Percentiles rank a stretch among this genome's conserved stretches.
Conservation (phyloP, 495 filamentous ascomycete species). For the Amniculicola lignicola region DNA sequence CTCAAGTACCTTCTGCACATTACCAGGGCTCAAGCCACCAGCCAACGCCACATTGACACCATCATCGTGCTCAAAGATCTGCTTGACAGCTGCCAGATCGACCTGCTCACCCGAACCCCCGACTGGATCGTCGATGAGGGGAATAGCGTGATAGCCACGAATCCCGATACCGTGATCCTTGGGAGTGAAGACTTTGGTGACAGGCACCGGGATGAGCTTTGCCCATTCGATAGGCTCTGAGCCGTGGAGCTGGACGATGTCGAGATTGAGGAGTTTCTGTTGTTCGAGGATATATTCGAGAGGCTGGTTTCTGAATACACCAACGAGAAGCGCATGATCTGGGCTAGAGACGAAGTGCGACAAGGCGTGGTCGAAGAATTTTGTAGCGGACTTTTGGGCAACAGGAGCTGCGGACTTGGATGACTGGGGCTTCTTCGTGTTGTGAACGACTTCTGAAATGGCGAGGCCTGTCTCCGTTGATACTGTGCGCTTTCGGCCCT, state of each 20-base stretch:
- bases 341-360: constrained; percentile 49
- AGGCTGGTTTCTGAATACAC: constrained; percentile 91
- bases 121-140: constrained; percentile 78
- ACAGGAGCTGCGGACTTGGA: neutral
- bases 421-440: constrained; percentile 39
- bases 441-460: constrained; percentile 76
- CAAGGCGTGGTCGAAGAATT: constrained; percentile 63
- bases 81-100: constrained; percentile 62
- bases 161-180: constrained; percentile 65
- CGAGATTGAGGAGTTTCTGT: constrained; percentile 72
- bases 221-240: constrained; percentile 92
- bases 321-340: constrained; percentile 74
- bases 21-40: constrained; percentile 74
- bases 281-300: constrained; percentile 73
- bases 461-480: constrained; percentile 69
- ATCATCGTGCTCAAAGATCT: constrained; percentile 58
- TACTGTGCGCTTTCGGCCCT: constrained; percentile 74
- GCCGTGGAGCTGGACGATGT: constrained; percentile 90
- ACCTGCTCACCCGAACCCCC: constrained; percentile 78
- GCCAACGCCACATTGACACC: constrained; percentile 72
- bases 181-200: constrained; percentile 78
- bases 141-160: constrained; percentile 76
- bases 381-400: constrained; percentile 42
- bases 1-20: constrained; percentile 62
- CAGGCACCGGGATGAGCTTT: constrained; percentile 77